Evolutionary conservation across 2,329 filamentous ascomycete species (phyloP), one percentile per base, ranked within the genome.

Genomic region (Botrytis hyacinthi): DNA sequence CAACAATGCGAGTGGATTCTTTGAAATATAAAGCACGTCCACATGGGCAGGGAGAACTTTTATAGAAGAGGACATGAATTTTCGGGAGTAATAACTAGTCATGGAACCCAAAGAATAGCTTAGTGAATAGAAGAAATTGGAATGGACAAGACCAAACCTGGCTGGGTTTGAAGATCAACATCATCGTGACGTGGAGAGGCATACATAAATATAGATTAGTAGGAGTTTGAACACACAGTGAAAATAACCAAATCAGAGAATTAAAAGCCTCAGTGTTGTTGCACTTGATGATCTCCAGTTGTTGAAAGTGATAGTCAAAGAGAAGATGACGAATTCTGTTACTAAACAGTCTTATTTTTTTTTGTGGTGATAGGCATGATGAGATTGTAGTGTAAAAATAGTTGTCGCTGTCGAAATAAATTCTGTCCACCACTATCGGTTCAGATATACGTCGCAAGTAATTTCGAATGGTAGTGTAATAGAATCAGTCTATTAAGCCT

Each of bases 381-480:
- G 46, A 26, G 46, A 48, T 5, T 48, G 4, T 5, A 26, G 9
- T 48, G 22, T 26, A 48, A 48, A 48, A 12, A 0, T 26, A 48
- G 4, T 48, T 48, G 9, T 26, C 10, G 22, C 22, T 48, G 22
- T 48, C 22, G 0, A 12, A 26, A 12, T 12, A 4, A 1, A 26
- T 5, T 48, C 4, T 18, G 5, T 48, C 0, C 3, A 4, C 9
- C 9, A 26, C 22, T 48, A 48, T 48, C 22, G 4, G 5, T 48
- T 10, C 1, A 26, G 1, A 48, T 1, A 48, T 48, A 12, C 4
- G 0, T 0, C 1, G 1, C 46, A 48, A 48, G 46, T 0, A 26
- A 26, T 26, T 26, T 48, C 46, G 1, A 12, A 26, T 1, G 22
- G 12, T 48, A 48, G 22, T 26, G 46, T 5, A 26, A 48, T 12